Percentiles rank a stretch among this genome's conserved stretches.
Conservation (phyloP, 306 rosid species). For the Macrotyloma uniflorum region DNA sequence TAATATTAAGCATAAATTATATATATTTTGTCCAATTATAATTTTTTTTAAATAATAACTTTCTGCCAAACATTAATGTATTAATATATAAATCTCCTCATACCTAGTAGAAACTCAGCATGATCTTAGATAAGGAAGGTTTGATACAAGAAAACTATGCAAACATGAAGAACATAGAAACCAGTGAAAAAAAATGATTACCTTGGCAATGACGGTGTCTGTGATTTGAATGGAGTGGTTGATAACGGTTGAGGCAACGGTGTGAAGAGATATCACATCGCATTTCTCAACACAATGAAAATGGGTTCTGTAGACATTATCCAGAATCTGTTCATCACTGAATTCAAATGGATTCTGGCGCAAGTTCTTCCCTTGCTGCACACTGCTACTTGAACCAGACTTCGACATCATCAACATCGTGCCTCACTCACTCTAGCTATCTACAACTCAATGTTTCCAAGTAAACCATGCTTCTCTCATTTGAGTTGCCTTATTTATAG, state of each 20-base stretch:
- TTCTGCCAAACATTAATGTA: too few relatives aligned
- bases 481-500: constrained; percentile 13
- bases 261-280: constrained; percentile 35
- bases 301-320: constrained; percentile 36
- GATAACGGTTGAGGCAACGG: constrained; percentile 36
- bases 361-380: constrained; percentile 23
- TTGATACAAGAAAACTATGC: too few relatives aligned
- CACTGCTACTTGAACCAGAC: not conserved
- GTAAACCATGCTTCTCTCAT: not conserved
- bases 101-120: too few relatives aligned
- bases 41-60: too few relatives aligned
- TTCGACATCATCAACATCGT: not conserved
- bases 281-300: constrained; percentile 37
- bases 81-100: too few relatives aligned
- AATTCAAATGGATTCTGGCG: constrained; percentile 30
- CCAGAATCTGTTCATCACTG: constrained; percentile 33
- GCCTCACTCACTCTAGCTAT: not conserved
- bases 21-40: too few relatives aligned
- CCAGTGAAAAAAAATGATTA: not conserved
- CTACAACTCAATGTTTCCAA: constrained; percentile 8
- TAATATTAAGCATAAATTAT: too few relatives aligned
- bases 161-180: too few relatives aligned
- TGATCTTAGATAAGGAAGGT: too few relatives aligned
- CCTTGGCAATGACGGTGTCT: constrained; percentile 15
- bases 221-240: constrained; percentile 19